A percentile compares a stretch with the other conserved stretches of the same genome.
Conservation (phyloP, 2,329 filamentous ascomycete species). For the Aspergillus niger region DNA sequence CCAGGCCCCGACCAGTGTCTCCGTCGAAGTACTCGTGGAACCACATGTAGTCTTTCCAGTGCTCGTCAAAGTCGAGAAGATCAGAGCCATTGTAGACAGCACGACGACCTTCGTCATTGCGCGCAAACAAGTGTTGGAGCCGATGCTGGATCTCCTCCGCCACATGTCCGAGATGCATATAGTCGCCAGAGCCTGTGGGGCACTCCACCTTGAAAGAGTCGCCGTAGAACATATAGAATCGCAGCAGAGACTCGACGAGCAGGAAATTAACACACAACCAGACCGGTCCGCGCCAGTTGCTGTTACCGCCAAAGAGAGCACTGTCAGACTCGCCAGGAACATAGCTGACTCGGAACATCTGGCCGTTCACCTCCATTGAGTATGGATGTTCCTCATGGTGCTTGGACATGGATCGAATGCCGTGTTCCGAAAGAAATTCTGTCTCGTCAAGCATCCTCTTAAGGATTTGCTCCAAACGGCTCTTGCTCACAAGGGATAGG, state of each 20-base stretch:
- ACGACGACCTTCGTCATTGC: constrained; percentile 79
- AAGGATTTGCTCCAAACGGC: constrained; percentile 85
- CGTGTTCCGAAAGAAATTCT: constrained; percentile 87
- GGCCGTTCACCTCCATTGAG: constrained; percentile 93
- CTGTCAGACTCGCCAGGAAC: constrained; percentile 96
- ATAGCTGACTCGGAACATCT: constrained; percentile 84
- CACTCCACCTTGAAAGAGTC: constrained; percentile 87
- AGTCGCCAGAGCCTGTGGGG: constrained; percentile 87
- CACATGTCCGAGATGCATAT: constrained; percentile 93
- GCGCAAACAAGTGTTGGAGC: constrained; percentile 85
- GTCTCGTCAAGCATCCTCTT: constrained; percentile 90
- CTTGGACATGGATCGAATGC: constrained; percentile 89
- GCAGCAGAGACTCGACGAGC: constrained; percentile 87
- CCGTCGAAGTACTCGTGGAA: constrained; percentile 98
- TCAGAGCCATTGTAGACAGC: constrained; percentile 86
- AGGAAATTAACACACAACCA: constrained; percentile 97
- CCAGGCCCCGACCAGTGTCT: constrained; percentile 83
- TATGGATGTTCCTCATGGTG: constrained; percentile 87
- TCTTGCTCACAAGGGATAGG: constrained; percentile 87
- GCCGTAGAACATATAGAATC: constrained; percentile 96
- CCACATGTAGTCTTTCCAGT: constrained; percentile 94
- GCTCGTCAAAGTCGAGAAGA: constrained; percentile 81
- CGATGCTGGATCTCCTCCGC: constrained; percentile 94
- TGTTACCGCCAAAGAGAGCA: constrained; percentile 93
- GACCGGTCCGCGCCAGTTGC: constrained; percentile 94